Conservation (phyloP, 495 filamentous ascomycete species). For the Neurospora sp. region DNA sequence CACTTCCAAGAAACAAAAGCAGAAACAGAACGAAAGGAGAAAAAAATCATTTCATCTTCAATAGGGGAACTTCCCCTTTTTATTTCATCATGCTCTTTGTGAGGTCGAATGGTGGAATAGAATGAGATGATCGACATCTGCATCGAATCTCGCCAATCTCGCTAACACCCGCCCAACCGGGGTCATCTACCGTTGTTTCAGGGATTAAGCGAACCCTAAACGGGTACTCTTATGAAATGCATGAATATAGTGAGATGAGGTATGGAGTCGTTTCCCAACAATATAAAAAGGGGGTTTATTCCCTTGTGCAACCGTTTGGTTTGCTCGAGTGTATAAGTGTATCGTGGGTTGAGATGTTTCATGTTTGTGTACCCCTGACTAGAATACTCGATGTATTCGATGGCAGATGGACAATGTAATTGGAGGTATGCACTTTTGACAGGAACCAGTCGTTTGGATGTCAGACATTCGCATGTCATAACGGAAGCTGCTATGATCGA, state of each 20-base stretch:
- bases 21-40: background rate
- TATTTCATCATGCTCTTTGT: background rate
- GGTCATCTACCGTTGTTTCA: background rate
- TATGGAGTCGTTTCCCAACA: background rate
- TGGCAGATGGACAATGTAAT: background rate
- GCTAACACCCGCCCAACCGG: background rate
- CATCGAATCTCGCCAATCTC: background rate
- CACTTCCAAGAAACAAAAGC: background rate
- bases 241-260: background rate
- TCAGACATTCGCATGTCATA: background rate
- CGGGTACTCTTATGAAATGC: background rate
- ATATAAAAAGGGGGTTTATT: background rate
- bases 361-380: background rate
- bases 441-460: background rate
- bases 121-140: background rate
- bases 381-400: background rate
- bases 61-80: background rate
- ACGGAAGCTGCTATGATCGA: background rate
- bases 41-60: background rate
- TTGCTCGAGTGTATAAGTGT: background rate
- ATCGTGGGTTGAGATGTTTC: background rate
- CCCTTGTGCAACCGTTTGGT: background rate
- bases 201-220: background rate
- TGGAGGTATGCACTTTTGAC: background rate
- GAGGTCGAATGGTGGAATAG: background rate